Evolutionary conservation across 1,284 basidiomycete species (phyloP).

Genomic region (Pascua sp.): DNA sequence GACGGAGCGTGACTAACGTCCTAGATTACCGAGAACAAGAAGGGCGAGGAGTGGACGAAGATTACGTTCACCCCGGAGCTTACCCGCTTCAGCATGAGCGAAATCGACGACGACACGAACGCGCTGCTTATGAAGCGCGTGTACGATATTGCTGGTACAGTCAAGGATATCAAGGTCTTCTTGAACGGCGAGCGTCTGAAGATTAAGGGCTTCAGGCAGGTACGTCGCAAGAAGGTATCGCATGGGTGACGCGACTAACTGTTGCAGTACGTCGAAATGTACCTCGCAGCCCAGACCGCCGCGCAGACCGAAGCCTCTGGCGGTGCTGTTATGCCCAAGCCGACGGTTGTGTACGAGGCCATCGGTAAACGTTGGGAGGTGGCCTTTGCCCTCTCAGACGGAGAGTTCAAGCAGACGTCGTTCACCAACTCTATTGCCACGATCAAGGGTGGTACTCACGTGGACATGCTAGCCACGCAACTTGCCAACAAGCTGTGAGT

Average conservation of each 20-base stretch:
- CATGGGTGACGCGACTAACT: neutral
- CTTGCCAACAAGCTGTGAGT: slow-evolving; percentile 70
- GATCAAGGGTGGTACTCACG: slow-evolving; percentile 94
- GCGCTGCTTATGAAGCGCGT: slow-evolving; percentile 90
- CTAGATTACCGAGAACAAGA: slow-evolving; percentile 79
- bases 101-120: slow-evolving; percentile 87
- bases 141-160: slow-evolving; percentile 94
- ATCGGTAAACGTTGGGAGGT: slow-evolving; percentile 84
- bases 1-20: slow-evolving; percentile 1
- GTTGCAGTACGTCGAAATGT: slow-evolving; percentile 81
- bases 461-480: slow-evolving; percentile 81
- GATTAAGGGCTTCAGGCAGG: slow-evolving; percentile 90
- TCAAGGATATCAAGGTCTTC: slow-evolving; percentile 88
- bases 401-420: slow-evolving; percentile 87
- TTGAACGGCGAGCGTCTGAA: slow-evolving; percentile 90
- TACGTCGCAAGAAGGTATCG: slow-evolving; percentile 10
- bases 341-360: slow-evolving; percentile 76
- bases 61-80: slow-evolving; percentile 95
- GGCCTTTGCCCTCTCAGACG: slow-evolving; percentile 85
- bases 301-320: slow-evolving; percentile 64
- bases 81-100: slow-evolving; percentile 84
- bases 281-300: slow-evolving; percentile 62
- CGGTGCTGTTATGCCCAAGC: slow-evolving; percentile 71
- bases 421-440: slow-evolving; percentile 99
- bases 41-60: slow-evolving; percentile 86